Evolutionary conservation across 768 basidiomycete species (phyloP).

Genomic region (Clathrus columnatus): DNA sequence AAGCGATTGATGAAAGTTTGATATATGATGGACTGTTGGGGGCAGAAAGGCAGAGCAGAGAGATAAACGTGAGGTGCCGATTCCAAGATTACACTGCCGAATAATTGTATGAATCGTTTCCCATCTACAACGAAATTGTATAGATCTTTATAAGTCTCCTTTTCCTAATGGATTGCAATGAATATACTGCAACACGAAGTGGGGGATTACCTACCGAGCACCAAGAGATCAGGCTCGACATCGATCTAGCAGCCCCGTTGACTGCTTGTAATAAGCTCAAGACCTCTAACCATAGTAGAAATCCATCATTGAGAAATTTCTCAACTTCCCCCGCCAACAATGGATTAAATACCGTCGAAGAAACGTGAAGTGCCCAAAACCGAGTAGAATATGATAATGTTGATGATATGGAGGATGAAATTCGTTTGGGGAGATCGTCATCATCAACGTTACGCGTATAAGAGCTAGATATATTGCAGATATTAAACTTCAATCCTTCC

Average conservation of each 20-base stretch:
- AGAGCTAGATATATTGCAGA: not conserved
- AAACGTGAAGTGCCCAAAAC: too few species aligned
- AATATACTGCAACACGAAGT: not conserved
- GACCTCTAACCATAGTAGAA: too few species aligned
- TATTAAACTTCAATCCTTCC: not conserved
- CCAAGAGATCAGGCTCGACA: not conserved
- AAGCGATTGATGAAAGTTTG: not conserved
- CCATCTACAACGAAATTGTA: not conserved
- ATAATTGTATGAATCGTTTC: not conserved
- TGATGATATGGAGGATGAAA: too few species aligned
- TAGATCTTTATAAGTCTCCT: not conserved
- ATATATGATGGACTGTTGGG: not conserved
- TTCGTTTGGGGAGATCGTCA: not conserved
- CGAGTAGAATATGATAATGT: too few species aligned
- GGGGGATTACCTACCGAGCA: not conserved
- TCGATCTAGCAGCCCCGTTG: not conserved
- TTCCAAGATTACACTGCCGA: not conserved
- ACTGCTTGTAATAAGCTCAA: too few species aligned
- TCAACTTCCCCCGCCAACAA: too few species aligned
- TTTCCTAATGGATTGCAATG: not conserved
- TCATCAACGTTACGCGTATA: not conserved
- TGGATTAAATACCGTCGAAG: too few species aligned
- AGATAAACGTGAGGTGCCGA: not conserved
- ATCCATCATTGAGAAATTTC: too few species aligned
- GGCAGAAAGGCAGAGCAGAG: not conserved